A percentile compares a stretch with the other conserved stretches of the same genome.
These are phyloP conservation scores for Blastobotrys chiropterorum DNA, from an alignment of 805 yeast species.

Conservation along the genomic window DNA sequence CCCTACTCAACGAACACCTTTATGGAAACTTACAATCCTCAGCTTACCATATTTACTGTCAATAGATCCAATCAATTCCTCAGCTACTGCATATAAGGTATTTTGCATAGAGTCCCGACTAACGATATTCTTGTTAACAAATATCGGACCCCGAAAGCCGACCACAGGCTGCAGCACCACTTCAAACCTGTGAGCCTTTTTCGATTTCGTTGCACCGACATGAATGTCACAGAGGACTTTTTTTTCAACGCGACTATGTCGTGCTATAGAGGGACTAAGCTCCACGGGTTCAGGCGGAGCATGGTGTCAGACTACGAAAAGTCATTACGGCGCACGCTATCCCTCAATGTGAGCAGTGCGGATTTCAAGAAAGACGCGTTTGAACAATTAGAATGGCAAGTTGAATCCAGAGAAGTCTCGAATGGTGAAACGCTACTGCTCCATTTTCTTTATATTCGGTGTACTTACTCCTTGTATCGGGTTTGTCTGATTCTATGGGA, in stretches of 20 bases:
- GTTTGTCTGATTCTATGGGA: background rate
- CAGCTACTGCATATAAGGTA: too few species aligned
- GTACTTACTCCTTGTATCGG: background rate
- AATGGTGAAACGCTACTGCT: background rate
- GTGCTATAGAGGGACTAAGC: slow-evolving; percentile 4
- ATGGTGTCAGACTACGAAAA: slow-evolving; percentile 1
- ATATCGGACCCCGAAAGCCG: too few species aligned
- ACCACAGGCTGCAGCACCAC: too few species aligned
- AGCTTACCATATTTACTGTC: too few species aligned
- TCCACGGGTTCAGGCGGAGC: slow-evolving; percentile 1
- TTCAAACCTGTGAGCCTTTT: too few species aligned
- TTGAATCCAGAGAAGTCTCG: background rate
- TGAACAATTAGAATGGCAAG: background rate
- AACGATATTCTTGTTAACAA: too few species aligned
- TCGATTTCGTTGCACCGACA: background rate
- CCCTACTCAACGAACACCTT: too few species aligned
- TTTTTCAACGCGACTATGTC: slow-evolving; percentile 10
- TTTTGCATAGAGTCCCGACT: too few species aligned
- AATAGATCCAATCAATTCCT: too few species aligned
- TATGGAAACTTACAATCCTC: too few species aligned
- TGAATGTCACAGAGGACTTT: slow-evolving; percentile 13
- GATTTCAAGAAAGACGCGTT: background rate
- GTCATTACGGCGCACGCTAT: slow-evolving; percentile 1
- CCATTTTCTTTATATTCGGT: background rate
- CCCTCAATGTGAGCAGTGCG: slow-evolving; percentile 3